phyloP scores from a whole-genome alignment of 257 asterid species.

The Linaria vulgaris region DNA sequence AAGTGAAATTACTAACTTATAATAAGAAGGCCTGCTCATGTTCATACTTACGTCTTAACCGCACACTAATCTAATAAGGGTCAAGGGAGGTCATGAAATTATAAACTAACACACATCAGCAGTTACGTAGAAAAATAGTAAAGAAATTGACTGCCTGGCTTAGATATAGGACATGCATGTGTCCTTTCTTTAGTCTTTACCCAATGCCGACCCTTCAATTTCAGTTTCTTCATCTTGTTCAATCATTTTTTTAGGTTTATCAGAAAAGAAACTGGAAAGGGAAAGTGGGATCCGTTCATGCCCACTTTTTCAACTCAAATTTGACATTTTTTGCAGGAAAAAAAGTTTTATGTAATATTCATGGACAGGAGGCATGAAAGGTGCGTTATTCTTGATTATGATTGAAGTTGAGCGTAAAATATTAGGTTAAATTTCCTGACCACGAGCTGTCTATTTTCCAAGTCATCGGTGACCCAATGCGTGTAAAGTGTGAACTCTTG shows the following conservation, averaged over 20 bases:
- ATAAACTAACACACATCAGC: background rate
- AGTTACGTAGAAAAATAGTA: constrained; percentile 1
- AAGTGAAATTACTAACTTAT: too few species aligned
- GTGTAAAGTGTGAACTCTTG: background rate
- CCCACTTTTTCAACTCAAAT: background rate
- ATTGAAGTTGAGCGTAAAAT: background rate
- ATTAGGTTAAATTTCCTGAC: background rate
- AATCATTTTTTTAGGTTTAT: too few species aligned
- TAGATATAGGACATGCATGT: background rate
- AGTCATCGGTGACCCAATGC: too few species aligned
- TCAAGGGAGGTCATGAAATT: background rate
- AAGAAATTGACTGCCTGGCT: background rate
- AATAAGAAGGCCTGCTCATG: too few species aligned
- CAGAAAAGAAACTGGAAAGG: too few species aligned
- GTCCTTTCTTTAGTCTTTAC: background rate
- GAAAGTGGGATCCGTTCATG: too few species aligned
- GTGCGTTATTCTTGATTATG: background rate
- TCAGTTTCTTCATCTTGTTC: too few species aligned
- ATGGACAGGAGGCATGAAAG: background rate
- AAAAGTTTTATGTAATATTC: too few species aligned
- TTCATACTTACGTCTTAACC: background rate
- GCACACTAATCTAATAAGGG: background rate
- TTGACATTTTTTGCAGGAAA: background rate
- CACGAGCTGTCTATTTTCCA: constrained; percentile 2
- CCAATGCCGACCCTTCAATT: background rate